Evolutionary conservation across 306 rosid genomes (phyloP).

Genomic region (Fragaria ananassa): DNA sequence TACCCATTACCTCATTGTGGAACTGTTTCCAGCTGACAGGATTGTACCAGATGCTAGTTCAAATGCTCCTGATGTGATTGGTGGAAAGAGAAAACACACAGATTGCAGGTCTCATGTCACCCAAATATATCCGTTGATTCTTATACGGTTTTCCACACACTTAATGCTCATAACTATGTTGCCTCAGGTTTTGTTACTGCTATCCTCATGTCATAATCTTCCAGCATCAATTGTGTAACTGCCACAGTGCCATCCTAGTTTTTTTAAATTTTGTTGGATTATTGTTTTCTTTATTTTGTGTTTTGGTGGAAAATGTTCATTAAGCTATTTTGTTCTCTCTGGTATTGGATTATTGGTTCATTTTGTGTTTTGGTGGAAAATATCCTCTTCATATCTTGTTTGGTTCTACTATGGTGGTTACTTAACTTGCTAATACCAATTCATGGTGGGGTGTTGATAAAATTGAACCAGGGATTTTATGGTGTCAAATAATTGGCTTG

Average conservation of each 20-base stretch:
- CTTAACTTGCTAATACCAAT: neutral
- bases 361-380: neutral
- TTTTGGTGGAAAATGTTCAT: neutral
- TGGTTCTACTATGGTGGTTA: neutral
- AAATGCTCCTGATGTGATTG: slow-evolving; percentile 38
- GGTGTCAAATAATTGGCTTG: neutral
- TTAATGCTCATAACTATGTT: slow-evolving; percentile 23
- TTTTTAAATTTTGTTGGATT: neutral
- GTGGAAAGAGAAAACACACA: slow-evolving; percentile 63
- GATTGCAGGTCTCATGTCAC: slow-evolving; percentile 55
- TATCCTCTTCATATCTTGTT: neutral
- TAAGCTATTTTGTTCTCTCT: too few species aligned
- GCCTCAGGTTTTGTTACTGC: slow-evolving; percentile 18
- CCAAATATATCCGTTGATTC: slow-evolving; percentile 25
- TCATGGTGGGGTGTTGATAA: slow-evolving; percentile 10
- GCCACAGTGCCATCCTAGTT: neutral
- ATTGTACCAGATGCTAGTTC: slow-evolving; percentile 35
- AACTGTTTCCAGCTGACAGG: slow-evolving; percentile 57
- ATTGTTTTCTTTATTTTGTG: neutral
- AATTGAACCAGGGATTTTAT: neutral
- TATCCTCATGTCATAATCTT: slow-evolving; percentile 11
- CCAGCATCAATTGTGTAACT: slow-evolving; percentile 8
- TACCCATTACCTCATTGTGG: slow-evolving; percentile 24
- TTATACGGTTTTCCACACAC: slow-evolving; percentile 21
- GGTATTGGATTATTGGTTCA: neutral